Evolutionary conservation across 306 rosid species (phyloP).

Genomic region (Corylus americana): DNA sequence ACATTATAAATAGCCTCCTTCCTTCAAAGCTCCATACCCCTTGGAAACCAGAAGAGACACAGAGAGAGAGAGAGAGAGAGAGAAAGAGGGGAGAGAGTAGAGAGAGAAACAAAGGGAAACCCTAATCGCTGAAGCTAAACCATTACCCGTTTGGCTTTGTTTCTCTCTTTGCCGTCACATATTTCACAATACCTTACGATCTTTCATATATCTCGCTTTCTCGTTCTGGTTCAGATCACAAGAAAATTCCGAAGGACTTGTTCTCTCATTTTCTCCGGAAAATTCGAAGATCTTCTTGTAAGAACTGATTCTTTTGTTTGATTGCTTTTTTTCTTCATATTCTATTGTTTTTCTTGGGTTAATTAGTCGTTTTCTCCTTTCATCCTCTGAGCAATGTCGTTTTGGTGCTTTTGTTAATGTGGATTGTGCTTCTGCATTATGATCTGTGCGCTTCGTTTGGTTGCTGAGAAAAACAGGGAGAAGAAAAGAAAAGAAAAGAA

Average conservation of each 20-base stretch:
- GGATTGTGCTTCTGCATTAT: neutral
- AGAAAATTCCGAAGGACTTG: neutral
- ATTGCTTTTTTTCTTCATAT: neutral
- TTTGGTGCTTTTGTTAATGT: neutral
- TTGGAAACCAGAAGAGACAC: neutral
- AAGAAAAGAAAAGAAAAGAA: neutral
- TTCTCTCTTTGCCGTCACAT: conserved; percentile 30
- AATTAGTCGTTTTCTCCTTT: neutral
- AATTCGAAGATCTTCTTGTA: conserved; percentile 34
- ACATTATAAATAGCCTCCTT: conserved; percentile 27
- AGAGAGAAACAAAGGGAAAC: conserved; percentile 18
- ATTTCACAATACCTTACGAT: neutral
- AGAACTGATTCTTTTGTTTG: neutral
- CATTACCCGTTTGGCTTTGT: conserved; percentile 39
- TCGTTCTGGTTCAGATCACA: conserved; percentile 11
- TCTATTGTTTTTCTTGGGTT: neutral
- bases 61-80: neutral
- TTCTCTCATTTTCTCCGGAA: conserved; percentile 21
- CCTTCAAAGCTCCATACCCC: neutral
- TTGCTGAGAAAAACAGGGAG: neutral
- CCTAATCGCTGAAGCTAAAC: conserved; percentile 45
- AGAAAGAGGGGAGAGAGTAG: conserved; percentile 11
- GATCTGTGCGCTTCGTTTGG: conserved; percentile 17
- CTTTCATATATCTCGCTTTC: conserved; percentile 7
- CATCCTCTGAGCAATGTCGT: conserved; percentile 13